Base-by-base conservation (phyloP, 192 early-diverging fungal species). In the Spizellomyces sp. region DNA sequence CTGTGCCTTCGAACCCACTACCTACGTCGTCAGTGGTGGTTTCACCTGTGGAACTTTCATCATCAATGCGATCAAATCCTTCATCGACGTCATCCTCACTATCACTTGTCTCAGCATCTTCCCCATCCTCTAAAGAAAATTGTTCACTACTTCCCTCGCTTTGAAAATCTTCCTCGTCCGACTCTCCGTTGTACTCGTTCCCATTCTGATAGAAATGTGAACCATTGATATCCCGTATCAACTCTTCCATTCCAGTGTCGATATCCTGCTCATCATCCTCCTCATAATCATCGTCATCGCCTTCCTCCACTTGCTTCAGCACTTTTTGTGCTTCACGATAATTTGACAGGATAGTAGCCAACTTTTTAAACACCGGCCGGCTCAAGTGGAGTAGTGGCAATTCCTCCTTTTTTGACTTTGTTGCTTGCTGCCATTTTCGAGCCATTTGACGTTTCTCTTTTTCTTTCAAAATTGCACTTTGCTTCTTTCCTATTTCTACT, bases 121-220 rank as follows among this genome's bases (percentile, higher is more conserved):
- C 71, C 14, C n/a, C 64, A 36, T 60, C 15, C 45, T 77, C 73
- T 45, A 71, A 67, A 42, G 57, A 74, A 7, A 7, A 42, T 45
- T 62, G 46, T 50, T 46, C 54, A 27, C 45, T 22, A 6, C 21
- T 45, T 55, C 19, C 12, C 0, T 48, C 57, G 36, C 47, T 58
- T 50, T 74, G 61, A 64, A 67, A 66, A 14, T n/a, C 15, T 8
- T n/a, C 22, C 19, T 45, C 44, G 47, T 64, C 55, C 63, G 60
- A 48, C 27, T 74, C 72, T 45, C 48, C 17, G 67, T 15, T 9
- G 67, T 43, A 48, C 58, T 42, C 46, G 27, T 43, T 3, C 19
- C 44, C 15, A 54, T 75, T 66, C 17, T 70, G 19, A 2, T 58
- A 43, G 14, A 50, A 42, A 8, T 15, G 22, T 45, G 9, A 19